These are phyloP conservation scores for Apiospora saccharicola DNA, from an alignment of 2,329 filamentous ascomycete species.

Conservation along the genomic window DNA sequence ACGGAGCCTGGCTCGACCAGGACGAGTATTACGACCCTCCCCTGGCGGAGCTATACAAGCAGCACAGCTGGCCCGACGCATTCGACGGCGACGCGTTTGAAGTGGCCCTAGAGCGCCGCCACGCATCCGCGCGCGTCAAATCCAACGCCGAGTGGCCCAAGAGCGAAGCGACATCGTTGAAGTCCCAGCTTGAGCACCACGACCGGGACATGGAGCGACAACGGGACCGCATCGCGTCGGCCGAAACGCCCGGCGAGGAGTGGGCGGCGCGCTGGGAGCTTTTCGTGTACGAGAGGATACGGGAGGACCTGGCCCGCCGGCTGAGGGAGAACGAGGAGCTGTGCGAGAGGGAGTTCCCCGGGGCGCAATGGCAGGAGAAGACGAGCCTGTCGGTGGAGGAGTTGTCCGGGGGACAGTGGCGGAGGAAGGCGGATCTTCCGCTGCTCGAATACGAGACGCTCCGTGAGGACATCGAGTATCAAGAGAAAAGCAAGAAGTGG, in stretches of 20 bases:
- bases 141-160: not conserved
- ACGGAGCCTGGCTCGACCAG: not conserved
- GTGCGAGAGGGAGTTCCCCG: not conserved
- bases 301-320: not conserved
- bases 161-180: not conserved
- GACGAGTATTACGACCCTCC: not conserved
- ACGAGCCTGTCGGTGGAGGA: not conserved
- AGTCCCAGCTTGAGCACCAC: not conserved
- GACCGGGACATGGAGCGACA: not conserved
- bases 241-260: not conserved
- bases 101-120: not conserved
- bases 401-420: not conserved
- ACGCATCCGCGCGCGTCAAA: not conserved
- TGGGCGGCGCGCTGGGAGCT: not conserved
- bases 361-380: not conserved
- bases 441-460: not conserved
- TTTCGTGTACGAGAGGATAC: not conserved
- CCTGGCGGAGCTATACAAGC: not conserved
- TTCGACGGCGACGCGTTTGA: conserved; percentile 10
- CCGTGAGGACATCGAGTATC: not conserved
- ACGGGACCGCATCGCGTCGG: not conserved
- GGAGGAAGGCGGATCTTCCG: not conserved
- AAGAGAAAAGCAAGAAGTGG: not conserved
- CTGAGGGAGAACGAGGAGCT: not conserved
- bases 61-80: not conserved